These are phyloP conservation scores for Noccaea caerulescens DNA, from an alignment of 345 rosid genomes.

Conservation along the genomic window DNA sequence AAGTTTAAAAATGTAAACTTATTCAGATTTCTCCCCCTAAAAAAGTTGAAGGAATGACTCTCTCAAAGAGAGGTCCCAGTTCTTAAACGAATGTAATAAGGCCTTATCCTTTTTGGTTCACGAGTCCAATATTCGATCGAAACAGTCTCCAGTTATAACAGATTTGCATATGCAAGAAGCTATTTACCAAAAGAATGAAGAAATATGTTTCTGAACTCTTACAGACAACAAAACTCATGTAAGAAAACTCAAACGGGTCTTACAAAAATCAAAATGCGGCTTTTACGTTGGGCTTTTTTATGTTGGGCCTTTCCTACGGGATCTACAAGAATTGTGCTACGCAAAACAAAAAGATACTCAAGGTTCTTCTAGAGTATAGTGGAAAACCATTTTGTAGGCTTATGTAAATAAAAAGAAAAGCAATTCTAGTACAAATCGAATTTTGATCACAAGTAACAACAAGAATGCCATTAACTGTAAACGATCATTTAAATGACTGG, in stretches of 20 bases:
- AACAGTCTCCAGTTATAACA: neutral
- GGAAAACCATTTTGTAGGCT: no score
- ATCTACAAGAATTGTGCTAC: neutral
- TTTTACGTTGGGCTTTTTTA: neutral
- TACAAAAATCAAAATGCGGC: no score
- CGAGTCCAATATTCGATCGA: neutral
- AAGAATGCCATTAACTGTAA: neutral
- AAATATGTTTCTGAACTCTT: neutral
- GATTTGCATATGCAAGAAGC: neutral
- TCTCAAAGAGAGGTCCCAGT: no score
- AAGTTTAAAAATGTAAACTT: no score
- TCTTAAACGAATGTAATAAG: neutral
- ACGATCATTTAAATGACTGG: neutral
- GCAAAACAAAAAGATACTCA: neutral
- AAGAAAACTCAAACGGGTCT: neutral
- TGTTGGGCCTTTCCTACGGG: neutral
- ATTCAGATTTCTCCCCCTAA: no score
- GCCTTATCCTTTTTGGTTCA: neutral
- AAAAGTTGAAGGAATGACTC: no score
- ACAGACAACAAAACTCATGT: conserved; percentile 1
- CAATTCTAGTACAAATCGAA: no score
- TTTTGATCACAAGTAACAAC: no score
- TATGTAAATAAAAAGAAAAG: no score
- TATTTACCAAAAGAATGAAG: neutral
- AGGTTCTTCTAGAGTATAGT: neutral